Evolutionary conservation across 2,329 filamentous ascomycete genomes (phyloP).

Genomic region (Fusarium sp.): DNA sequence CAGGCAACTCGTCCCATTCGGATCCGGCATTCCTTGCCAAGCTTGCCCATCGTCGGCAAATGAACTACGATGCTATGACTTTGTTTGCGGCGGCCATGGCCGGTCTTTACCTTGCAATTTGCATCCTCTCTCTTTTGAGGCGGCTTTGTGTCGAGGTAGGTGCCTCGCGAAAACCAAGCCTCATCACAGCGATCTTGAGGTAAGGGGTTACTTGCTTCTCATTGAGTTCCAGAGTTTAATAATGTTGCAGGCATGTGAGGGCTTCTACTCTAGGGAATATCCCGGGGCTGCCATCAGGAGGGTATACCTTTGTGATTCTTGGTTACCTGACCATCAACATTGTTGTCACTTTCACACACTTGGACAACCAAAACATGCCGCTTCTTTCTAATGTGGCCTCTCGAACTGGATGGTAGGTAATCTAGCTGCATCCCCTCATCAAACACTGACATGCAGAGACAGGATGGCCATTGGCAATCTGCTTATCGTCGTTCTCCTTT

Average conservation of each 20-base stretch:
- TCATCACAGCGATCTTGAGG: conserved; percentile 31
- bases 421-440: too few relatives aligned
- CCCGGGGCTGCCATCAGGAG: conserved; percentile 48
- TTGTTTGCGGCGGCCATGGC: conserved; percentile 40
- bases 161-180: conserved; percentile 24
- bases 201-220: background rate
- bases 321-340: conserved; percentile 53
- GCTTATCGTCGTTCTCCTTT: conserved; percentile 64
- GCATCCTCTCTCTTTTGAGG: conserved; percentile 28
- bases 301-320: conserved; percentile 48
- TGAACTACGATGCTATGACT: conserved; percentile 45
- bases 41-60: conserved; percentile 38
- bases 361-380: conserved; percentile 49
- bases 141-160: conserved; percentile 18
- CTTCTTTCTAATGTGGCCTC: conserved; percentile 53
- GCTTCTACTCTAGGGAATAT: conserved; percentile 45
- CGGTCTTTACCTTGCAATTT: conserved; percentile 26
- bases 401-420: conserved; percentile 54
- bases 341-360: conserved; percentile 49
- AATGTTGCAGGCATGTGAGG: conserved; percentile 44
- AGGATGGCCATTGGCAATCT: conserved; percentile 61
- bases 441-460: background rate
- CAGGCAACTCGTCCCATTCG: conserved; percentile 16
- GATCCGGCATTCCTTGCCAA: conserved; percentile 39
- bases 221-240: conserved; percentile 5